Evolutionary conservation across 2,329 filamentous ascomycete genomes (phyloP), one percentile per base, ranked within the genome.

Genomic region (Hysterium pulicare): DNA sequence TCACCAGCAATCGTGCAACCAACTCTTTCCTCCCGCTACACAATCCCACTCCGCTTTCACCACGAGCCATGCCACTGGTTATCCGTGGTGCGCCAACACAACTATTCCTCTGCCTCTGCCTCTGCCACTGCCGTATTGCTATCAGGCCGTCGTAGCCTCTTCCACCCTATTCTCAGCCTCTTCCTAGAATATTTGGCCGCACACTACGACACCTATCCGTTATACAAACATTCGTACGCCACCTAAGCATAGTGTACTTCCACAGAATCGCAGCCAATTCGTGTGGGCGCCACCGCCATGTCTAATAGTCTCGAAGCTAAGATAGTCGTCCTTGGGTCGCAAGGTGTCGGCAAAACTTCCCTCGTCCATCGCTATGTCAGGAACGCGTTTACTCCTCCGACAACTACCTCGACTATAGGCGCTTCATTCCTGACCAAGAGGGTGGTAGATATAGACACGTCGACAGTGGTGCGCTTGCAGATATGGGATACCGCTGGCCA

Each of bases 401-500:
- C 66, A 19, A 72, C 71, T 11, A 69, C 70, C 43, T 72, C 71
- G 7, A 76, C 73, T 11, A 68, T 76, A 47, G 73, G 73, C 49
- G 73, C 73, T 58, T 72, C 73, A 20, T 76, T 78, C 49, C 67
- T 90, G 33, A 83, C 86, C 21, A 81, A 86, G 47, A 71, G 87
- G 32, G 77, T 86, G 13, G 64, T 73, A 39, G 90, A 96, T 68
- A 82, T 81, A 48, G 87, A 95, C 63, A 87, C 85, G 17, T 87
- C 91, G 57, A 93, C 89, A 1, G 77, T 87, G 19, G 89, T 96
- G 26, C 82, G 90, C n/a, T 75, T 96, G 28, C 90, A 96, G 62
- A 94, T 96, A 54, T 96, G 90, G 90, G 90, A 96, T 64, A 96
- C 90, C 24, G 89, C 91, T 44, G 91, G 91, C 47, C 91, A 98